A percentile compares a stretch with the other conserved stretches of the same genome.
Evolutionary conservation across 495 filamentous ascomycete species (phyloP).

Genomic region (Tuber aestivum): DNA sequence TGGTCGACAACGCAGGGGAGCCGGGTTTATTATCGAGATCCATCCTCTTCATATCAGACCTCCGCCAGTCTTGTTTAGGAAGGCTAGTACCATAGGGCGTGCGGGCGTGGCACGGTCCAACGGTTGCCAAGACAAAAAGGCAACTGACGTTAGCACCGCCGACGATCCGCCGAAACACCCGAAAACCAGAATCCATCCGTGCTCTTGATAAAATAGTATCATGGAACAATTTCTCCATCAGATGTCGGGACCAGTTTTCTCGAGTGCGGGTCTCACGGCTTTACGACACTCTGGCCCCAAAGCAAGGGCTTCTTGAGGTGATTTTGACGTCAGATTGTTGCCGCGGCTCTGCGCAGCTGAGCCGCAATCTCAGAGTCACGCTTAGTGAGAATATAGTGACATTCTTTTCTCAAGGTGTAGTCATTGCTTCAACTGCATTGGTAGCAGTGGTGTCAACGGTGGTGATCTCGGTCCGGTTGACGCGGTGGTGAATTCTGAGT

Average conservation of each 20-base stretch:
- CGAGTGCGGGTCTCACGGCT: background rate
- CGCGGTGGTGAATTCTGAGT: background rate
- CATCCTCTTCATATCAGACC: background rate
- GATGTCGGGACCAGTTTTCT: background rate
- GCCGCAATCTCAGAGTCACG: conserved; percentile 1
- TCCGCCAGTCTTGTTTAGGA: background rate
- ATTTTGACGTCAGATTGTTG: conserved; percentile 1
- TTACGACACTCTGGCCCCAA: background rate
- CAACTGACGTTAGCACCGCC: background rate
- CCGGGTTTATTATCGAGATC: background rate
- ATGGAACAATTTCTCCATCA: background rate
- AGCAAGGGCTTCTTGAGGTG: background rate
- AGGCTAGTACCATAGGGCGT: background rate
- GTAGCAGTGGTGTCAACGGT: background rate
- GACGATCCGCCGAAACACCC: background rate
- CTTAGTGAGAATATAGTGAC: conserved; percentile 6
- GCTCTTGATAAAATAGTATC: background rate
- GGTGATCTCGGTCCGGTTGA: background rate
- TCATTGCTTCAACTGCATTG: background rate
- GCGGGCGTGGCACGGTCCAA: background rate
- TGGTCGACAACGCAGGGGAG: background rate
- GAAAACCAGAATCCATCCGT: background rate
- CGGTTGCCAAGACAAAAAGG: background rate
- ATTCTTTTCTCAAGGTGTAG: background rate
- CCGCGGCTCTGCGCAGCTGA: background rate